Evolutionary conservation across 495 filamentous ascomycete genomes (phyloP), one percentile per base, ranked within the genome.

Genomic region (Penicillium flavigenum): DNA sequence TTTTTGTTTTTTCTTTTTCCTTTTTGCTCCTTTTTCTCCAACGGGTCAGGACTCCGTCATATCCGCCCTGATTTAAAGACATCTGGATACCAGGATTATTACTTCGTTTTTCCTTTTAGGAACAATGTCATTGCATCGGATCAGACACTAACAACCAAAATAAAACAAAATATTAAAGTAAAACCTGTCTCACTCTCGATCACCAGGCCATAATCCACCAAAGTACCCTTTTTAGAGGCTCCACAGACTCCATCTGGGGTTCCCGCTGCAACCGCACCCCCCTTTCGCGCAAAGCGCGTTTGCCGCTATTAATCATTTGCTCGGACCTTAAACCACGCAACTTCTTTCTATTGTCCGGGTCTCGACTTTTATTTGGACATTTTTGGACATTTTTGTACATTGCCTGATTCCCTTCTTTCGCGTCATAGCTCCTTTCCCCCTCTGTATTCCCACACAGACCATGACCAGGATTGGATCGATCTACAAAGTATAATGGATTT

Each of bases 251-350:
- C 59, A 60, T 70, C 68, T 70, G 64, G 69, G 66, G 70, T 63
- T 73, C 65, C 66, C 70, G 70, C 71, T 70, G 65, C 65, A 74
- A 72, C 71, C 73, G 73, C 73, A 62, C 41, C 34, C 43, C 57
- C 47, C 62, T 58, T 62, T 72, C 67, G 64, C 73, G 73, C 56
- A 71, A 71, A 71, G 75, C 75, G 75, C 75, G 75, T 64, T 76
- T 77, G 72, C 75, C 75, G 75, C 73, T 62, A 54, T 47, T 55
- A 38, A 29, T 41, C 2, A 10, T 53, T 24, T 22, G 46, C 46
- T 42, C 36, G 51, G 49, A 27, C 36, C 39, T 2, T n/a, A 12
- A 12, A 48, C n/a, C 29, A 24, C 22, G 2, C 22, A 22, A 22
- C 22, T 29, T 47, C 43, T 16, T 20, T 47, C 19, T 17, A 4